Evolutionary conservation across 1,284 basidiomycete genomes (phyloP), one percentile per base, ranked within the genome.

Genomic region (Vanrija humicola): DNA sequence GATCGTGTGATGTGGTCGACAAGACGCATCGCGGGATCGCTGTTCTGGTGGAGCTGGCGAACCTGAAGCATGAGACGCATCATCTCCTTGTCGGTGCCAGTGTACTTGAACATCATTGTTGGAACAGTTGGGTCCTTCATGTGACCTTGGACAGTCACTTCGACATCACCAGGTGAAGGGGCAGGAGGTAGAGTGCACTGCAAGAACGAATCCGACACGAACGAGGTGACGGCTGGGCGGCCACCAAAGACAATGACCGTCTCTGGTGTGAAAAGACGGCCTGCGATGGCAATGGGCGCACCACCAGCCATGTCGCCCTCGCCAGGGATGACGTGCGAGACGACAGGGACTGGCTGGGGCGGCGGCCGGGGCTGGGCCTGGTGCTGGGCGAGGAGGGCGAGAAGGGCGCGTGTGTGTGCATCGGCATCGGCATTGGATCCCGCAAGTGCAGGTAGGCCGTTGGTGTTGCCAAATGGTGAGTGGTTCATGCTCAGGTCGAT

Each of bases 201-300:
- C 5, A 98, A 82, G 40, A 95, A 95, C 65, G 92, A 95, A 58
- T 91, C 86, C 66, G 90, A 91, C 88, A 93, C 97, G 40, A 89
- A 83, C 63, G 90, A 87, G 0, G 93, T 97, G 21, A 86, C 87
- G 5, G 93, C 88, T 2, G 84, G 77, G 6, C 85, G 81, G 61
- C 89, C 90, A 28, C 95, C 95, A 75, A 98, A 98, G 6, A 92
- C 79, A 67, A 91, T 90, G 51, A 86, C 76, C 47, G 81, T 73
- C 38, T 78, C 79, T 12, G 76, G 78, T 16, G 73, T 66, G 78
- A 99, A 98, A 70, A 91, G 88, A 44, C 87, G 83, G 7, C 96
- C 96, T 2, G 97, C 83, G 6, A 98, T 81, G 0, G 96, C 98
- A 21, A 99, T 89, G 73, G 96, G 92, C 62, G 91, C 91, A 1